Evolutionary conservation across 129 eudicot species (phyloP).

Genomic region (Centaurea solstitialis): DNA sequence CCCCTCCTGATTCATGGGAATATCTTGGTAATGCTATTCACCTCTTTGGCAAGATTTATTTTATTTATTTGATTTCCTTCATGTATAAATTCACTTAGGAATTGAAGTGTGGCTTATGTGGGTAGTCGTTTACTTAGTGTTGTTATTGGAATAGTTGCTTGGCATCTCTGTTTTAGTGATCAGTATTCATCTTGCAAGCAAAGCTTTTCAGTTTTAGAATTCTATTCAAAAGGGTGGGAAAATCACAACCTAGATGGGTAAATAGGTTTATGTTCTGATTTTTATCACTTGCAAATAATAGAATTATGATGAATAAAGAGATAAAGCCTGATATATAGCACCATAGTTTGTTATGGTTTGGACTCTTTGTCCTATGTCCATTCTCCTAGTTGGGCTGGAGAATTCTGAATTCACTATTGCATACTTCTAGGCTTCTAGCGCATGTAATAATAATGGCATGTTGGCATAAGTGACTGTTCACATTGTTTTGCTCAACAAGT

Average conservation of each 20-base stretch:
- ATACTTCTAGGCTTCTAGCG: not conserved
- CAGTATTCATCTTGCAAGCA: not conserved
- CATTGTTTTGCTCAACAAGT: not conserved
- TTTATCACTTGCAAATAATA: not conserved
- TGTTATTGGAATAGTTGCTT: not conserved
- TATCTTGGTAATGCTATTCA: slow-evolving; percentile 54
- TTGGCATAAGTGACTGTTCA: not conserved
- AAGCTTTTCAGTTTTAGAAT: not conserved
- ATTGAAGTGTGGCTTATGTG: not conserved
- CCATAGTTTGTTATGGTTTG: not conserved
- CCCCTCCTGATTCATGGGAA: slow-evolving; percentile 69
- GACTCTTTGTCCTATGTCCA: not conserved
- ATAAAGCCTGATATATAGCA: not conserved
- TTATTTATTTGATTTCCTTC: not conserved
- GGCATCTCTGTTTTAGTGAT: not conserved
- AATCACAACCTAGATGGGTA: not conserved
- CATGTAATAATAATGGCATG: not conserved
- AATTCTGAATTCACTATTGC: not conserved
- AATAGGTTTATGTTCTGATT: not conserved
- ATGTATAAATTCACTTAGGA: not conserved
- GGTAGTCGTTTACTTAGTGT: not conserved
- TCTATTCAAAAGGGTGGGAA: not conserved
- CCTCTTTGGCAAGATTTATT: not conserved
- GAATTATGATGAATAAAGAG: not conserved
- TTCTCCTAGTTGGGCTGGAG: not conserved